These are phyloP conservation scores for Alectoria sarmentosa DNA, from an alignment of 495 filamentous ascomycete genomes.

Conservation along the genomic window DNA sequence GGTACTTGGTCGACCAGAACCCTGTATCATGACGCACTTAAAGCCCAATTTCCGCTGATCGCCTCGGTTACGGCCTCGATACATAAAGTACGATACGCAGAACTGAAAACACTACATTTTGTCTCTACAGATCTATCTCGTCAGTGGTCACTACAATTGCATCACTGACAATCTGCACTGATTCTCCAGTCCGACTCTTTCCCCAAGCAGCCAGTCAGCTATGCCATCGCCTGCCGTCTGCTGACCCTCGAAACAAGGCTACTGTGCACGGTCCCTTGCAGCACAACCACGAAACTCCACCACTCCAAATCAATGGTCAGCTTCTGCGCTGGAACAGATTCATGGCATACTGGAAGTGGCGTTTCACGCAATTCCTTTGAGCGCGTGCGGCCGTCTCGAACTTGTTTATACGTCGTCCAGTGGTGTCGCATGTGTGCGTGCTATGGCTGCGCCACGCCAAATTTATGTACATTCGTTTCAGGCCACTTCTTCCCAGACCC, in stretches of 20 bases:
- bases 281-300: background rate
- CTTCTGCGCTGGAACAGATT: slow-evolving; percentile 5
- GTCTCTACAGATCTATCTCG: too few species aligned
- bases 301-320: slow-evolving; percentile 4
- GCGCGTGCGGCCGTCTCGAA: slow-evolving; percentile 1
- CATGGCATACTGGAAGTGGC: background rate
- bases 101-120: too few species aligned
- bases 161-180: background rate
- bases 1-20: background rate
- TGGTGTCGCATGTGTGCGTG: slow-evolving; percentile 5
- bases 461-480: slow-evolving; percentile 5
- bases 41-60: slow-evolving; percentile 14
- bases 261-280: background rate
- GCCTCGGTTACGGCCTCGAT: slow-evolving; percentile 3
- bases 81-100: too few species aligned
- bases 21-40: slow-evolving; percentile 11
- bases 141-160: too few species aligned
- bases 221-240: background rate
- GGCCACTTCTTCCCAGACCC: background rate
- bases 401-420: background rate
- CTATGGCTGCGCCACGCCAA: slow-evolving; percentile 12
- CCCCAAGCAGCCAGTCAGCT: background rate
- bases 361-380: slow-evolving; percentile 16
- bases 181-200: background rate
- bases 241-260: slow-evolving; percentile 1